These are phyloP conservation scores for Aspergillus sparsus DNA, from an alignment of 495 filamentous ascomycete genomes.

Conservation along the genomic window DNA sequence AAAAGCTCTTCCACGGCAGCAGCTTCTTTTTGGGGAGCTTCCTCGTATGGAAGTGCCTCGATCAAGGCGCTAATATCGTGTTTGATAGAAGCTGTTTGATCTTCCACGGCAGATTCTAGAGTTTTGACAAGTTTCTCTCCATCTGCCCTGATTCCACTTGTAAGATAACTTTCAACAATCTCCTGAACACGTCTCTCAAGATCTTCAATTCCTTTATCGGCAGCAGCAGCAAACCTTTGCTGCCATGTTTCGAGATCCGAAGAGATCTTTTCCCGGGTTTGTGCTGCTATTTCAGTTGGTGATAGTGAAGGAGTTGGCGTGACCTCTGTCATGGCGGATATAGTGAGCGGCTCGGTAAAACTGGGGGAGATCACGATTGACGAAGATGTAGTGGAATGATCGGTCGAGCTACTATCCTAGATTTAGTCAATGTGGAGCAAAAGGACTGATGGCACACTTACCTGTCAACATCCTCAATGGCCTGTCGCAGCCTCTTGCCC, in stretches of 20 bases:
- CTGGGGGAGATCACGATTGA: constrained; percentile 25
- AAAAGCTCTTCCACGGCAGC: constrained; percentile 64
- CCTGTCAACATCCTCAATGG: constrained; percentile 57
- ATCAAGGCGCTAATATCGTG: constrained; percentile 63
- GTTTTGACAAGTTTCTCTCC: constrained; percentile 68
- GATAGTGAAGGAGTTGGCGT: constrained; percentile 34
- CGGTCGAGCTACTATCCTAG: constrained; percentile 23
- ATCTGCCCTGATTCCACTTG: constrained; percentile 62
- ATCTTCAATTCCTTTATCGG: constrained; percentile 75
- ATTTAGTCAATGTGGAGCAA: no score
- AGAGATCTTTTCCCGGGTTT: constrained; percentile 66
- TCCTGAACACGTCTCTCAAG: constrained; percentile 69
- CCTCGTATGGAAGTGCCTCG: constrained; percentile 53
- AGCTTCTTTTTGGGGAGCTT: constrained; percentile 53
- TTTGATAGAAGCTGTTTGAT: constrained; percentile 67
- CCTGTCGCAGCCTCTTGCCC: constrained; percentile 59
- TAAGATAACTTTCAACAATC: constrained; percentile 71
- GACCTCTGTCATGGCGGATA: constrained; percentile 28
- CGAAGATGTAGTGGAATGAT: constrained; percentile 31
- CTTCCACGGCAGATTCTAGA: constrained; percentile 63
- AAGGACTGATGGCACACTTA: constrained; percentile 23
- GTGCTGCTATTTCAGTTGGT: constrained; percentile 47
- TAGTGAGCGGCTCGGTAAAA: constrained; percentile 24
- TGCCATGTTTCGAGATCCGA: constrained; percentile 82
- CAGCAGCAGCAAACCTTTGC: constrained; percentile 77